Evolutionary conservation across 495 filamentous ascomycete genomes (phyloP).

Genomic region (Hypoxylon perforatum): DNA sequence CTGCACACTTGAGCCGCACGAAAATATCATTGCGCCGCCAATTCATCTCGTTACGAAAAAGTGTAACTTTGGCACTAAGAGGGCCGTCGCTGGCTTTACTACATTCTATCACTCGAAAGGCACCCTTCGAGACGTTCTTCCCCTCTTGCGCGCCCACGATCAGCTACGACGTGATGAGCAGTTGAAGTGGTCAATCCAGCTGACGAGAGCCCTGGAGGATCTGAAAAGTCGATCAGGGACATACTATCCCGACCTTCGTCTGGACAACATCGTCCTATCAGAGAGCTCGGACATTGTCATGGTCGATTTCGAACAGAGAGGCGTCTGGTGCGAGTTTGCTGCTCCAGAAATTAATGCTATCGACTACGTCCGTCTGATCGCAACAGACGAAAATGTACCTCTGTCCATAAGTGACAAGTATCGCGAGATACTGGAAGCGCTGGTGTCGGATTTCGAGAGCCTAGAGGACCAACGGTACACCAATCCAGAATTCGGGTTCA

Average conservation of each 20-base stretch:
- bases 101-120: conserved; percentile 54
- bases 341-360: conserved; percentile 62
- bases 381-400: conserved; percentile 46
- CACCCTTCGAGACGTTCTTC: conserved; percentile 56
- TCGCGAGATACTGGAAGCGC: conserved; percentile 43
- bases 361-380: conserved; percentile 57
- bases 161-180: conserved; percentile 49
- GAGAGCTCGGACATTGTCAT: conserved; percentile 53
- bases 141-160: conserved; percentile 53
- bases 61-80: conserved; percentile 59
- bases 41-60: conserved; percentile 57
- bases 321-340: conserved; percentile 62
- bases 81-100: conserved; percentile 58
- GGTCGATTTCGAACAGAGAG: conserved; percentile 65
- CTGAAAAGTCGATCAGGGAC: conserved; percentile 48
- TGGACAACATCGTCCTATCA: conserved; percentile 61
- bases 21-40: conserved; percentile 55
- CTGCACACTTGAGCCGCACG: conserved; percentile 54
- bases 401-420: conserved; percentile 47
- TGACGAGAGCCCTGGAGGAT: conserved; percentile 55
- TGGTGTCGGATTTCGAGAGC: conserved; percentile 53
- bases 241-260: conserved; percentile 62
- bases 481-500: conserved; percentile 55
- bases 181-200: conserved; percentile 57
- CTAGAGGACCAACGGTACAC: conserved; percentile 50